These are phyloP conservation scores for Penicillium macrosclerotiorum DNA, from an alignment of 495 filamentous ascomycete genomes.

Conservation along the genomic window DNA sequence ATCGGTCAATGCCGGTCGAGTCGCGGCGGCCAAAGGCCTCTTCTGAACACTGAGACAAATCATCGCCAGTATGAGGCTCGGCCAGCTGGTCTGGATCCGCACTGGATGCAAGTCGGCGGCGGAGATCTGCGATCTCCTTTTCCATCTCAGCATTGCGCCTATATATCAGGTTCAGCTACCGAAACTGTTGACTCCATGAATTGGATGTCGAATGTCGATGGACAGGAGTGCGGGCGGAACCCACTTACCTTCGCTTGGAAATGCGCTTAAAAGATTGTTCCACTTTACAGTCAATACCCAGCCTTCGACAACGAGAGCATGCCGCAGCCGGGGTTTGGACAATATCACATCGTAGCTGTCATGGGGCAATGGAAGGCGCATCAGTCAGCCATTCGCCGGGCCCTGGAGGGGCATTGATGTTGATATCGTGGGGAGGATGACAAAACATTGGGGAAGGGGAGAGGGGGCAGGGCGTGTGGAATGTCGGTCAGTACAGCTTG, in stretches of 20 bases:
- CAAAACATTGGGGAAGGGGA: neutral
- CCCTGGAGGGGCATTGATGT: no score
- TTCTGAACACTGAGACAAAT: conserved; percentile 40
- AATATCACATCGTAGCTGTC: conserved; percentile 47
- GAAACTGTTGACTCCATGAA: no score
- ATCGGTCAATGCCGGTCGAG: conserved; percentile 26
- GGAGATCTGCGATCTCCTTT: conserved; percentile 48
- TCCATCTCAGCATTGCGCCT: conserved; percentile 54
- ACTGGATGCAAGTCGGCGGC: conserved; percentile 38
- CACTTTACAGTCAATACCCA: conserved; percentile 49
- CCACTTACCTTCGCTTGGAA: conserved; percentile 44
- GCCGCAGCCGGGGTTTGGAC: conserved; percentile 43
- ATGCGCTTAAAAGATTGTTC: conserved; percentile 49
- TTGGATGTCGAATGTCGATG: no score
- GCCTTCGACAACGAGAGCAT: conserved; percentile 48
- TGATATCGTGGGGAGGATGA: no score
- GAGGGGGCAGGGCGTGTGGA: neutral
- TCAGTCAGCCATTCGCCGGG: no score
- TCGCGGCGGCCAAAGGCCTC: conserved; percentile 37
- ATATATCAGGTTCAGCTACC: conserved; percentile 3
- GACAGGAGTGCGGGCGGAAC: neutral
- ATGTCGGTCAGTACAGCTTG: conserved; percentile 3
- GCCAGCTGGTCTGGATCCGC: conserved; percentile 26
- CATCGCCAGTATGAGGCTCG: conserved; percentile 33
- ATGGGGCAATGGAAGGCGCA: neutral